Base-by-base conservation (phyloP, 805 yeast species). In the Spencermartinsiella europaea region DNA sequence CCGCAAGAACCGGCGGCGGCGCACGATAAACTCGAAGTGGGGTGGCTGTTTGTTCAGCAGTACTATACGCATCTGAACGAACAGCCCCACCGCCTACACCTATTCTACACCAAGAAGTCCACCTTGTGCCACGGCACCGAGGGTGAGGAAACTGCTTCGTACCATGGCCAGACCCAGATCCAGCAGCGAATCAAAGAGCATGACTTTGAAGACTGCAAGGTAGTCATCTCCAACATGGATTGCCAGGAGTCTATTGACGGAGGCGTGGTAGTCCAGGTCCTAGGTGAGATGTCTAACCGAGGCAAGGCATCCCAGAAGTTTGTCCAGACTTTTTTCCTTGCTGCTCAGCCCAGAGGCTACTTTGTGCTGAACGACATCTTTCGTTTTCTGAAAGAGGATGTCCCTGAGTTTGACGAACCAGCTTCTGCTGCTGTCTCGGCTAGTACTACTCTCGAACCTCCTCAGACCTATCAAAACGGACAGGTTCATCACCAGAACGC, bases 311-410 rank as follows among this genome's bases (percentile, higher is more conserved):
- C 63, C 15, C 61, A 59, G 49, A 67, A 66, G 59, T 70, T 70
- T 50, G 64, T 59, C 15, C 73, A 70, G 56, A 65, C 73, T 7
- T 68, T 70, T 45, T 58, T 68, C 40, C 55, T 70, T 48, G 69
- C 69, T 25, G 51, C 53, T 31, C 62, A 55, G 34, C 54, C 58
- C 10, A 44, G 50, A 28, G 63, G 65, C 5, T 64, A 64, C 52
- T 65, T 46, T 45, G 67, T 70, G 22, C 46, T 63, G 44, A 66
- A 65, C 50, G 74, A 69, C 49, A 61, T 70, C 22, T 60, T 69
- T 51, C 61, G 71, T 16, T 56, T 61, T 46, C 46, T 68, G 44
- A 59, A 61, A 53, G 67, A 67, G 37, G 66, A 63, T 22, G 55
- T 50, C 36, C 49, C 45, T 15, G 62, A 55, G 20, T 61, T 55